A percentile compares a stretch with the other conserved stretches of the same genome.
phyloP scores from a whole-genome alignment of 2,329 filamentous ascomycete species.

The Neonectria sp. region DNA sequence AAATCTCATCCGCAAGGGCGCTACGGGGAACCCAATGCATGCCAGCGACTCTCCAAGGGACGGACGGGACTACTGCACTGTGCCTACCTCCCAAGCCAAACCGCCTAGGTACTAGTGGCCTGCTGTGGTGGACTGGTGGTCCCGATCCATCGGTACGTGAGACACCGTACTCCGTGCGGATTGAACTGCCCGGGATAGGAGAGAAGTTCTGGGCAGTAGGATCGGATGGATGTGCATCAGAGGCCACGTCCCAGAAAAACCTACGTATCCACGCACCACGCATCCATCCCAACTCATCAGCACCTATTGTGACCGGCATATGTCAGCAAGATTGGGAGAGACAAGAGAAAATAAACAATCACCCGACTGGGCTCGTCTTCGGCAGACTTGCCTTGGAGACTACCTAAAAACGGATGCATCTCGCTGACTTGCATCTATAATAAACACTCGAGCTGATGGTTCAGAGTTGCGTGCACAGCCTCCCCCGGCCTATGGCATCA shows the following conservation, averaged over 20 bases:
- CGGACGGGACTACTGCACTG: conserved; percentile 18
- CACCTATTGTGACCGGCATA: conserved; percentile 11
- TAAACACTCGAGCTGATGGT: background rate
- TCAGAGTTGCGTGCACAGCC: conserved; percentile 19
- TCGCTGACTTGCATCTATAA: conserved; percentile 1
- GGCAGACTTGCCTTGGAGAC: background rate
- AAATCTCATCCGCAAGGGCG: conserved; percentile 9
- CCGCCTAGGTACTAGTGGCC: background rate
- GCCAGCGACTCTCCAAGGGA: background rate
- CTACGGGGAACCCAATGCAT: conserved; percentile 12
- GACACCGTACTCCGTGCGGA: conserved; percentile 14
- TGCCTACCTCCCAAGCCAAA: background rate
- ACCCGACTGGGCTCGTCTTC: too few species aligned
- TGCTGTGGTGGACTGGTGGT: background rate
- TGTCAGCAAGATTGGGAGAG: conserved; percentile 15
- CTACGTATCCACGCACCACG: conserved; percentile 15
- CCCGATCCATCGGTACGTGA: conserved; percentile 10
- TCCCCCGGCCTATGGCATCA: conserved; percentile 11
- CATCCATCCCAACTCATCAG: background rate
- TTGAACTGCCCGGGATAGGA: conserved; percentile 14
- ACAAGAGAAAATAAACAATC: background rate
- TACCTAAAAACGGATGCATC: background rate
- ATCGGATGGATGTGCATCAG: background rate
- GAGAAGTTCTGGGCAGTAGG: background rate
- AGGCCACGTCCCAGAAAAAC: conserved; percentile 18